These are phyloP conservation scores for Auricularia heimuer DNA, from an alignment of 768 basidiomycete species.

Conservation along the genomic window DNA sequence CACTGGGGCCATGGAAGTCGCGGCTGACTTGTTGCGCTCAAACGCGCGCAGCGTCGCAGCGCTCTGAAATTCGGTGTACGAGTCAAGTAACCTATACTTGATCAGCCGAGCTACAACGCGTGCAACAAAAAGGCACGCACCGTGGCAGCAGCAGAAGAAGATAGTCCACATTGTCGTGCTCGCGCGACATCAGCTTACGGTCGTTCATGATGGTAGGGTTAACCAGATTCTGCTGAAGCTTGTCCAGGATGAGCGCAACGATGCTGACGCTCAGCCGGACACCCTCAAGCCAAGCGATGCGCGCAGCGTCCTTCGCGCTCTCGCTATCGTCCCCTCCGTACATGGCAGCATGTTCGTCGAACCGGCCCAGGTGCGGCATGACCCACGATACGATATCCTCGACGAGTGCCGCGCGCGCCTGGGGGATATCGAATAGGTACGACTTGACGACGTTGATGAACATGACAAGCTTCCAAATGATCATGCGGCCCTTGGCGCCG, in stretches of 20 bases:
- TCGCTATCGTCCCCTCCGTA: constrained; percentile 55
- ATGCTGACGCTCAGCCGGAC: constrained; percentile 86
- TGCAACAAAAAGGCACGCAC: constrained; percentile 30
- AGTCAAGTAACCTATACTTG: constrained; percentile 60
- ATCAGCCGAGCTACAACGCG: neutral
- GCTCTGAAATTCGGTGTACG: constrained; percentile 75
- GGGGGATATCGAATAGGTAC: constrained; percentile 74
- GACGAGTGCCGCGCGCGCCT: constrained; percentile 69
- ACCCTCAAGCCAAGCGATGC: constrained; percentile 81
- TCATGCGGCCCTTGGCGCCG: constrained; percentile 72
- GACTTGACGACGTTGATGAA: constrained; percentile 86
- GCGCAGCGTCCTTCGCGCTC: constrained; percentile 54
- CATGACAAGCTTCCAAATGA: constrained; percentile 90
- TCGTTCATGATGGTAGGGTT: constrained; percentile 54
- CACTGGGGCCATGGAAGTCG: constrained; percentile 43
- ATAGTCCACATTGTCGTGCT: constrained; percentile 88
- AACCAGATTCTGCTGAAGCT: constrained; percentile 71
- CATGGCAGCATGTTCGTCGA: constrained; percentile 67
- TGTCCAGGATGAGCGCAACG: constrained; percentile 81
- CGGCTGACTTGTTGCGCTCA: constrained; percentile 50
- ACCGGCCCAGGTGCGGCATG: constrained; percentile 87
- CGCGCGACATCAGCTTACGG: constrained; percentile 53
- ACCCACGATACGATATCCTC: constrained; percentile 90
- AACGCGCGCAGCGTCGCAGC: constrained; percentile 58
- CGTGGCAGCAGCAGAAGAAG: constrained; percentile 74